A percentile compares a stretch with the other conserved stretches of the same genome.
These are phyloP conservation scores for Boeremia lycopersici DNA, from an alignment of 2,329 filamentous ascomycete species.

Conservation along the genomic window DNA sequence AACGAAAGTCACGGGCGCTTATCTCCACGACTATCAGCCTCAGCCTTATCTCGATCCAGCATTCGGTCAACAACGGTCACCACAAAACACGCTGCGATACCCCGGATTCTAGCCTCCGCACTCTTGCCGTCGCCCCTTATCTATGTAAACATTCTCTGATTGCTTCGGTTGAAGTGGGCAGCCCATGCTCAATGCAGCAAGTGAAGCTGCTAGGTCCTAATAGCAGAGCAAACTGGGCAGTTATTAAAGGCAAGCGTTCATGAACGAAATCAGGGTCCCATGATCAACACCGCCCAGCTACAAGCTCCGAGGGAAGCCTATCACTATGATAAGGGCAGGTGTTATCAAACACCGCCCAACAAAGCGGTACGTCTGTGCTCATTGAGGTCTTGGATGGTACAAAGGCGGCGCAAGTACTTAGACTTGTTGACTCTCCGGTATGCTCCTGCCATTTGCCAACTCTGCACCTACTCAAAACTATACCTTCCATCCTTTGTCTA, in stretches of 20 bases:
- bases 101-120: conserved; percentile 15
- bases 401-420: conserved; percentile 10
- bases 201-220: background rate
- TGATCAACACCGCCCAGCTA: conserved; percentile 13
- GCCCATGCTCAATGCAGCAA: conserved; percentile 2
- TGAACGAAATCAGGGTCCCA: conserved; percentile 13
- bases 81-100: conserved; percentile 9
- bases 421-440: background rate
- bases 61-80: conserved; percentile 12
- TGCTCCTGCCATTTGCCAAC: conserved; percentile 1
- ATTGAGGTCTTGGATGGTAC: conserved; percentile 9
- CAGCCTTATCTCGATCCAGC: conserved; percentile 18
- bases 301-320: conserved; percentile 34
- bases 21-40: conserved; percentile 17
- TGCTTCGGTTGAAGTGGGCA: conserved; percentile 1
- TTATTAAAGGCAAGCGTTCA: conserved; percentile 12
- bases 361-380: conserved; percentile 22
- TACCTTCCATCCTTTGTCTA: conserved; percentile 8
- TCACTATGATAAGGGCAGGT: conserved; percentile 31
- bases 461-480: background rate
- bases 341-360: conserved; percentile 33
- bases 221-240: conserved; percentile 2
- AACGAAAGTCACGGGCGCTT: conserved; percentile 1
- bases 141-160: background rate
- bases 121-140: conserved; percentile 7